These are phyloP conservation scores for Oryza glumipatula DNA, from an alignment of 176 grass and related monocot species.

Conservation along the genomic window DNA sequence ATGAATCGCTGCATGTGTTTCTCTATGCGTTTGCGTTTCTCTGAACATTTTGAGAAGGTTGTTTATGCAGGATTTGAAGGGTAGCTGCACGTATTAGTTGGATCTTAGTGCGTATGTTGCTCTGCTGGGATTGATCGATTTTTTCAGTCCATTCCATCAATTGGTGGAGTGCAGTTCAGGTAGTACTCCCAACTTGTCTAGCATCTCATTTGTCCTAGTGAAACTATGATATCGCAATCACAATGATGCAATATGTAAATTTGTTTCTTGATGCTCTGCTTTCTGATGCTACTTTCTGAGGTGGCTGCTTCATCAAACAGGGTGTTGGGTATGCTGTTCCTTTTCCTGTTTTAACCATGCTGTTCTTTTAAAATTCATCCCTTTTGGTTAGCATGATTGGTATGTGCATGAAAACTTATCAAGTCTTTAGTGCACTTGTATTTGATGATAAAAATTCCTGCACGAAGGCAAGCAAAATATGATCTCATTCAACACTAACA, in stretches of 20 bases:
- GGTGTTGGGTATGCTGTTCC: conserved; percentile 34
- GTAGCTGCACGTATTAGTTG: conserved; percentile 42
- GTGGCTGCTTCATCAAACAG: conserved; percentile 50
- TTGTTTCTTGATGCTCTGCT: conserved; percentile 5
- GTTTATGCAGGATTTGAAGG: conserved; percentile 61
- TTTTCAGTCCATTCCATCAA: conserved; percentile 72
- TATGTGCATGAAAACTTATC: neutral
- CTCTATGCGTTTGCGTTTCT: neutral
- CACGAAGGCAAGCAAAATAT: neutral
- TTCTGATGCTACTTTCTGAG: conserved; percentile 27
- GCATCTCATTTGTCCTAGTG: neutral
- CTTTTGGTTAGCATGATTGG: neutral
- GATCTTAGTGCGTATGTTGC: conserved; percentile 77
- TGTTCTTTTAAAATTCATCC: neutral
- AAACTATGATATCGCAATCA: neutral
- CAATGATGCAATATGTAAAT: neutral
- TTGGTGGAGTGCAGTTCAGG: conserved; percentile 54
- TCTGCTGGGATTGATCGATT: conserved; percentile 81
- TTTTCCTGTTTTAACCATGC: neutral
- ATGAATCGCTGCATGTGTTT: neutral
- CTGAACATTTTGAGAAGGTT: neutral
- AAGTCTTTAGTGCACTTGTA: neutral
- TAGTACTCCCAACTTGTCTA: conserved; percentile 9
- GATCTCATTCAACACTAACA: neutral
- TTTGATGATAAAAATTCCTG: neutral